phyloP scores from a whole-genome alignment of 306 rosid genomes.

The Vicia villosa region DNA sequence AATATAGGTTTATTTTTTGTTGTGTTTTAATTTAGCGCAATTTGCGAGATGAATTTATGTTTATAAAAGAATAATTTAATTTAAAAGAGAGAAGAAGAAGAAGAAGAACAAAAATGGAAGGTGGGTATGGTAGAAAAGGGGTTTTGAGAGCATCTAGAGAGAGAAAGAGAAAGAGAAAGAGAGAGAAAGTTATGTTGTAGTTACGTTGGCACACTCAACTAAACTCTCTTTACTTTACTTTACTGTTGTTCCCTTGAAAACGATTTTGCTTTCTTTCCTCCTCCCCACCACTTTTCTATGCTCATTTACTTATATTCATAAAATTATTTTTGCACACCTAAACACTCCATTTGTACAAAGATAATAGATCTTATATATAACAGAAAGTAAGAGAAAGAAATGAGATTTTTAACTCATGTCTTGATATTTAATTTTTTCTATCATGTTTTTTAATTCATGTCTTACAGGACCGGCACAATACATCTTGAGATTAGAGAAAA shows the following conservation, averaged over 20 bases:
- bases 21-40: not conserved
- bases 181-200: constrained; percentile 35
- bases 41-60: constrained; percentile 7
- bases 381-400: too few relatives aligned
- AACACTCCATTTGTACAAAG: too few relatives aligned
- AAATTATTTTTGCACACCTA: too few relatives aligned
- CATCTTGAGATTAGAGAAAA: too few relatives aligned
- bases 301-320: too few relatives aligned
- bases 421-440: too few relatives aligned
- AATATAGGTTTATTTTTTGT: too few relatives aligned
- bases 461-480: too few relatives aligned
- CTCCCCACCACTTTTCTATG: too few relatives aligned
- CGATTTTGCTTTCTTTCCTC: constrained; percentile 25
- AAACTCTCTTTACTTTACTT: constrained; percentile 19
- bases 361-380: too few relatives aligned
- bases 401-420: too few relatives aligned
- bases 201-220: constrained; percentile 37
- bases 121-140: constrained; percentile 57
- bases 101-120: constrained; percentile 44
- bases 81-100: not conserved
- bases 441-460: too few relatives aligned
- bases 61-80: not conserved
- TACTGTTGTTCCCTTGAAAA: constrained; percentile 26
- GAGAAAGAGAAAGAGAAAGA: constrained; percentile 6
- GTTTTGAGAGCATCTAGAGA: constrained; percentile 48